Base-by-base conservation (phyloP, 1,139 yeast species). In the Hyphopichia pseudoburtonii region DNA sequence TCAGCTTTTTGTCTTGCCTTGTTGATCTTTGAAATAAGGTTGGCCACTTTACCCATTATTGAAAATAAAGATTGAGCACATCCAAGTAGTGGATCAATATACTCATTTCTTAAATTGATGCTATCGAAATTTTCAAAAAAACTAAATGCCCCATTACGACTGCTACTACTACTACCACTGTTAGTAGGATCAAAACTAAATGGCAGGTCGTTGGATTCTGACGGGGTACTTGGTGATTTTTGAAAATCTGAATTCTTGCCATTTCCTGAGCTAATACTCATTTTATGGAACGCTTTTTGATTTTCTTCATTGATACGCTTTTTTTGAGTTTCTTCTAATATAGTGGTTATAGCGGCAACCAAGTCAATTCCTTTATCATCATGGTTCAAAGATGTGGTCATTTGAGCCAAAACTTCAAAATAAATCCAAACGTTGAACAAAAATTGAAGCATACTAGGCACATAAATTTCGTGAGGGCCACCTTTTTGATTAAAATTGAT, bases 361-460 rank as follows among this genome's bases (percentile, higher is more conserved):
- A 68, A 52, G 42, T 67, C 73, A 14, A 67, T 57, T 0, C 74
- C 74, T 37, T 66, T 67, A 38, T 66, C 73, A 40, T 73, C 82
- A 33, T 65, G 62, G 22, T 60, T 67, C 10, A 64, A 55, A 37
- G 72, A 78, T 15, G 82, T 70, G 0, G 86, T 79, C 73, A 82
- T 73, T 43, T 82, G 76, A 1, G 86, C 80, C 42, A 81, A 59
- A 2, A 81, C 86, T 54, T 81, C 86, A 47, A 78, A 72, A 53
- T 82, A 82, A 33, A 80, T 66, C 81, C 86, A 82, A 23, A 76
- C 70, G 51, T 81, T 80, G 60, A 80, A 78, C 34, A 81, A 59
- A 43, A 77, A 78, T 47, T 70, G 80, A 25, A 78, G 60, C 36
- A 71, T 70, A 38, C 57, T 62, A 2, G 80, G 79, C 15, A 32